These are phyloP conservation scores for Penicillium maclennaniae DNA, from an alignment of 495 filamentous ascomycete genomes.

Conservation along the genomic window DNA sequence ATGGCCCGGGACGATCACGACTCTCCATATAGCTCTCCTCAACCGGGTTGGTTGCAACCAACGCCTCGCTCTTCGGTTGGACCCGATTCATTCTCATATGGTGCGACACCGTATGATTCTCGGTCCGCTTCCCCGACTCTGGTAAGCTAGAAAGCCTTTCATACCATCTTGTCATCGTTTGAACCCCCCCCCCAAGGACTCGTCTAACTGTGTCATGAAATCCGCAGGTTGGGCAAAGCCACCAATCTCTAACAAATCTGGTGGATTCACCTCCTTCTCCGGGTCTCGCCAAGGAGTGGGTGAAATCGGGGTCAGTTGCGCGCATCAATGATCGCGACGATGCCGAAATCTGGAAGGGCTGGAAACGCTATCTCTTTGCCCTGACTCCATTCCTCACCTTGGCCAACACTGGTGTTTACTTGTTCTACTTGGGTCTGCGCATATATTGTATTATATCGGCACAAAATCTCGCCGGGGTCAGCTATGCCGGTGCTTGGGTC, in stretches of 20 bases:
- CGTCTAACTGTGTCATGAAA: constrained; percentile 22
- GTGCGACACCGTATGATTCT: constrained; percentile 21
- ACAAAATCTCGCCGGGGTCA: constrained; percentile 25
- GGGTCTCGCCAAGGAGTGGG: constrained; percentile 31
- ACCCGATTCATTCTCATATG: constrained; percentile 15
- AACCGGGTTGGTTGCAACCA: constrained; percentile 14
- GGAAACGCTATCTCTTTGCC: constrained; percentile 36
- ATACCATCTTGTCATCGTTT: neutral
- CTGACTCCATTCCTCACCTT: constrained; percentile 37
- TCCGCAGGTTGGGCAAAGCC: constrained; percentile 22
- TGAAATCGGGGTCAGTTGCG: constrained; percentile 32
- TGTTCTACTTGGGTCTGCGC: constrained; percentile 37
- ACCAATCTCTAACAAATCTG: constrained; percentile 23
- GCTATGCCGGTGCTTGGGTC: constrained; percentile 35
- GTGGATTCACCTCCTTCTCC: constrained; percentile 24
- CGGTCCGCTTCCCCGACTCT: constrained; percentile 31
- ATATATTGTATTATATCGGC: constrained; percentile 38
- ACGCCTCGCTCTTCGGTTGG: constrained; percentile 17
- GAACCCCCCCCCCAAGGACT: neutral
- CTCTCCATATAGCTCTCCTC: constrained; percentile 15
- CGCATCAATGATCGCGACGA: constrained; percentile 40
- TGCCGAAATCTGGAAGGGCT: constrained; percentile 39
- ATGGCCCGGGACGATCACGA: neutral
- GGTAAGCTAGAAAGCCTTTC: constrained; percentile 11
- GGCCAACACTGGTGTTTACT: constrained; percentile 32